Evolutionary conservation across 2,329 filamentous ascomycete species (phyloP), one percentile per base, ranked within the genome.

Genomic region (Penicillium occitanis): DNA sequence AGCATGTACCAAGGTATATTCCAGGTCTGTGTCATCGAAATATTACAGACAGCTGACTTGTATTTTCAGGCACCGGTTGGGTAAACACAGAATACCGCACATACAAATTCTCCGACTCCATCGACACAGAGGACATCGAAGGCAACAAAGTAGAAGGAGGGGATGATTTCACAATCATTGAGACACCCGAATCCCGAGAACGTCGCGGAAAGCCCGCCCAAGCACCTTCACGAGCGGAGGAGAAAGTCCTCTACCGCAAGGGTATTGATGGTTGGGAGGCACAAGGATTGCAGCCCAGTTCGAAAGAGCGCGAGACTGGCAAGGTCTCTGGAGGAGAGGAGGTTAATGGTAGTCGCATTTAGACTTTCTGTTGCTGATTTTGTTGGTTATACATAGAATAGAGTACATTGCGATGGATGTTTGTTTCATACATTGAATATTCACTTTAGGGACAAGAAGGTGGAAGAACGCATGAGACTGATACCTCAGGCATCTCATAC

Each of bases 41-140:
- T 25, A 25, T 1, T 25, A 3, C 3, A 25, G 25, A 25, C 25
- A 25, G 25, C 25, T 25, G 25, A 25, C 25, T 25, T 25, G 25
- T 25, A 3, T 25, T 25, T 25, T 25, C 25, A 25, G 25, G 25
- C 25, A 93, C 90, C 10, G 89, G 87, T 5, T 93, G 91, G 91
- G 74, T 76, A 8, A 93, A 93, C 75, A 89, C 89, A 62, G 90
- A 93, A 78, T 88, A 82, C 74, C 86, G 91, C 66, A 87, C 87
- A 5, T 93, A 88, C 75, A 80, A 82, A 58, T 92, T 92, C 74
- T 82, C 77, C 30, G 84, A 88, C 46, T 74, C 82, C 11, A 78
- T 76, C 0, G 83, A 85, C 62, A 74, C 79, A 19, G 85, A 88
- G 25, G 78, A 80, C 66, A 65, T 79, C 37, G 77, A 77, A 66